Evolutionary conservation across 345 rosid genomes (phyloP).

Genomic region (Erysimum cheiranthoides): DNA sequence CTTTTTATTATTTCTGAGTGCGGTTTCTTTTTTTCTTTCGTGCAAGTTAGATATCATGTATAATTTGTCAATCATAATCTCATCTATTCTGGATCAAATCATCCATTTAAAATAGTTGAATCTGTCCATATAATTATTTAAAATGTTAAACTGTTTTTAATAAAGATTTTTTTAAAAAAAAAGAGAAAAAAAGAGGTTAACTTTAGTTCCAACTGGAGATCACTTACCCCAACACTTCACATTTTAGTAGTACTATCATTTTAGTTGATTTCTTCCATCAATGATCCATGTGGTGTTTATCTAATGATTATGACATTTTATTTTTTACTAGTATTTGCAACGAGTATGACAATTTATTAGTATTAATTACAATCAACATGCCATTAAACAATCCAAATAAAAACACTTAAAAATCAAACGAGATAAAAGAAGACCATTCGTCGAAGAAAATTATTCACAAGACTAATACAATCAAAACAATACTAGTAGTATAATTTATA

Average conservation of each 20-base stretch:
- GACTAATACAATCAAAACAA: neutral
- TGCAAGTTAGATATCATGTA: neutral
- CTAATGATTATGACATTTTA: neutral
- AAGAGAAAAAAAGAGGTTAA: neutral
- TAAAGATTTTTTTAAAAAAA: too few species aligned
- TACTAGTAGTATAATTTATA: neutral
- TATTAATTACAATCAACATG: neutral
- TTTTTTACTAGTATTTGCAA: neutral
- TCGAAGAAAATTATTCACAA: slow-evolving; percentile 19
- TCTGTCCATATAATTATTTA: neutral
- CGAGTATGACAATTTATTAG: neutral
- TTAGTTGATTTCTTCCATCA: slow-evolving; percentile 12
- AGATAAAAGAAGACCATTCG: slow-evolving; percentile 12
- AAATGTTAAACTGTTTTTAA: too few species aligned
- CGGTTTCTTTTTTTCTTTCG: too few species aligned
- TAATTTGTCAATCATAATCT: neutral
- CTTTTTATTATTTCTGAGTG: too few species aligned
- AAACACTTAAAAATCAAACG: neutral
- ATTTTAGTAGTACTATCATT: neutral
- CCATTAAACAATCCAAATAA: neutral
- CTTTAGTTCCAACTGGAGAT: slow-evolving; percentile 9
- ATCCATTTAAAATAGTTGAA: neutral
- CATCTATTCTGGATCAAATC: neutral
- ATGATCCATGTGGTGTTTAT: neutral
- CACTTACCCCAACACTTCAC: neutral